Evolutionary conservation across 208 protist genomes (phyloP), one percentile per base, ranked within the genome.

Genomic region (Acanthamoeba triangularis): DNA sequence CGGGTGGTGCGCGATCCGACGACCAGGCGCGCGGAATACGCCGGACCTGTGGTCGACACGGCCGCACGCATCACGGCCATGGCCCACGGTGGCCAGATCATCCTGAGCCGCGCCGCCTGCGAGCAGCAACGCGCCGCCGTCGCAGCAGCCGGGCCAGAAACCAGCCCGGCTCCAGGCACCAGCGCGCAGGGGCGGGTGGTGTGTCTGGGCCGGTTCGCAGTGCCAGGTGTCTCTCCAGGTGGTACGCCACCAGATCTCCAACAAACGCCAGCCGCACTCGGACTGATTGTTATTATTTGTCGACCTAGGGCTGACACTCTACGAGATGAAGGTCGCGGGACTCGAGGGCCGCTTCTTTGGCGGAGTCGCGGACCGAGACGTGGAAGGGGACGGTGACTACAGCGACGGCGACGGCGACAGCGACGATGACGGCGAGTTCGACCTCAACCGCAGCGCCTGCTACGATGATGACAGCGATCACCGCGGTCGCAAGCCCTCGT

Each of bases 21-120:
- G 33, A 78, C 56, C 11, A 0, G 33, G 23, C 87, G 87, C 87
- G 30, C 76, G 59, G 33, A 49, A 2, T 93, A 78, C 63, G 49
- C 1, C 3, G 87, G 87, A 0, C 49, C 49, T 0, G 74, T 82
- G 18, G 74, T 82, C 20, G n/a, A 82, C 74, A 41, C 30, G 35
- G 35, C 41, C 6, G 74, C 74, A 2, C 74, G 44, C 28, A 44
- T 82, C 74, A 82, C 74, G 41, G 11, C 74, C 74, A 23, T 82
- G 74, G n/a, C 74, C 11, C 74, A 82, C 44, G 74, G 74, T 2
- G 74, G 41, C 74, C 74, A 82, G 74, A 52, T 82, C 44, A 25
- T 65, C 59, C 0, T 65, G 59, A 65, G 23, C 59, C 59, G 1
- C 7, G 59, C 23, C 59, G 59, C 23, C 59, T 18, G 20, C 59